Percentiles rank a stretch among this genome's conserved stretches.
These are phyloP conservation scores for Leccinellum rugosiceps DNA, from an alignment of 768 basidiomycete species.

Conservation along the genomic window DNA sequence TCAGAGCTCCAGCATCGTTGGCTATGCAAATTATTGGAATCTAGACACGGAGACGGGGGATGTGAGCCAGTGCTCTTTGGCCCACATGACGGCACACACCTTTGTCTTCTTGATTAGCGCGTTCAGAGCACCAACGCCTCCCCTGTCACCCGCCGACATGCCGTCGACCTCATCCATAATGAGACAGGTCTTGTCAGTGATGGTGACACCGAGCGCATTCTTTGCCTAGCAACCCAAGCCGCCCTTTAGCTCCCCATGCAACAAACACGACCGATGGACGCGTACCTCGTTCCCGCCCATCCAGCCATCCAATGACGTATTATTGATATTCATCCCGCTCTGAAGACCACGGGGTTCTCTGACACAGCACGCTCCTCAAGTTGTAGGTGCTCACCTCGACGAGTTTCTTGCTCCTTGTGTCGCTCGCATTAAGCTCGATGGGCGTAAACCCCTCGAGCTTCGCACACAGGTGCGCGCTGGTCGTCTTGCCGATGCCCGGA, in stretches of 20 bases:
- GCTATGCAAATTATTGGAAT: conserved; percentile 98
- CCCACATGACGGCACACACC: conserved; percentile 36
- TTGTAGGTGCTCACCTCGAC: conserved; percentile 60
- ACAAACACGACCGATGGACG: conserved; percentile 20
- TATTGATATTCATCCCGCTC: conserved; percentile 89
- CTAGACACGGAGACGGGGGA: conserved; percentile 36
- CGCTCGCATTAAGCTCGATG: conserved; percentile 96
- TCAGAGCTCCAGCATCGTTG: conserved; percentile 83
- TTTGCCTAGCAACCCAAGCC: conserved; percentile 38
- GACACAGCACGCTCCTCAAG: not conserved
- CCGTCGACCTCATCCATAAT: conserved; percentile 99
- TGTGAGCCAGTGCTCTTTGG: not conserved
- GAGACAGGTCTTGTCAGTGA: conserved; percentile 79
- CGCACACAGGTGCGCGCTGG: conserved; percentile 89
- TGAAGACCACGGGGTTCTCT: conserved; percentile 27
- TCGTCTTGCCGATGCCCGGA: conserved; percentile 98
- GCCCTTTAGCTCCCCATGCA: not conserved
- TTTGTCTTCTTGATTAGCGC: conserved; percentile 91
- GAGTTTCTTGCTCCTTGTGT: conserved; percentile 92
- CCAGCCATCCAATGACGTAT: conserved; percentile 86
- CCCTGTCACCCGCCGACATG: conserved; percentile 97
- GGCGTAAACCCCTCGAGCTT: conserved; percentile 88
- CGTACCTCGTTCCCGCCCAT: conserved; percentile 57
- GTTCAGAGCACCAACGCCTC: conserved; percentile 92
- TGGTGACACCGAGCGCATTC: conserved; percentile 65